Evolutionary conservation across 2,329 filamentous ascomycete species (phyloP), one percentile per base, ranked within the genome.

Genomic region (Colletotrichum sansevieriae): DNA sequence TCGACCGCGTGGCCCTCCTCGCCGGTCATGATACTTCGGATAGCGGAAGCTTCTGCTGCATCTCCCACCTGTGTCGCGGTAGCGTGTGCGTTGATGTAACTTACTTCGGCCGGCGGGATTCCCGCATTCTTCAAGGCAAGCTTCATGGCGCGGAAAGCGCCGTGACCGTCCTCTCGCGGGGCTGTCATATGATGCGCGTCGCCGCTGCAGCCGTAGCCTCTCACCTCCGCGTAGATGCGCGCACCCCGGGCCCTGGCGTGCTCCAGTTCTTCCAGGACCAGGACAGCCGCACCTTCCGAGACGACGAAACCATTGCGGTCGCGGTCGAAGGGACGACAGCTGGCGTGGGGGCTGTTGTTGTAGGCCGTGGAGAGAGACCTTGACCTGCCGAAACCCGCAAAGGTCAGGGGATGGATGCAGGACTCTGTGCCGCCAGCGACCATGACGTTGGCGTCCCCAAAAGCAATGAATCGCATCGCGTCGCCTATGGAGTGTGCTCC

Each of bases 151-250:
- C 92, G 83, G 35, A 90, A 87, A 0, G 96, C 95, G 0, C 96
- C 96, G 57, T 88, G 86, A 0, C 96, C 96, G 75, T 97, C 91
- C 74, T 91, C 90, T 18, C 90, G 89, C 0, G 96, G 96, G 1
- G 95, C 93, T 11, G 96, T 99, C 85, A 98, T 94, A 78, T 98
- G 96, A 78, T 97, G 82, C 2, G 96, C 95, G 79, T 99, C 96
- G 29, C 92, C 93, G 57, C 93, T 97, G 71, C 93, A 91, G 22
- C 95, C 96, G 75, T 98, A 98, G 2, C 96, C 96, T 75, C 84
- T 89, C 20, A 99, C 76, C 78, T 98, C 95, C 37, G 95, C 95
- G 76, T 98, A 97, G 65, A 98, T 95, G 5, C 81, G 84, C 18
- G 94, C 95, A 7, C 91, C 91, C 62, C 96, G 87, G 7, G 88